A percentile compares a stretch with the other conserved stretches of the same genome.
These are phyloP conservation scores for Aspergillus sojae DNA, from an alignment of 2,329 filamentous ascomycete species.

Conservation along the genomic window DNA sequence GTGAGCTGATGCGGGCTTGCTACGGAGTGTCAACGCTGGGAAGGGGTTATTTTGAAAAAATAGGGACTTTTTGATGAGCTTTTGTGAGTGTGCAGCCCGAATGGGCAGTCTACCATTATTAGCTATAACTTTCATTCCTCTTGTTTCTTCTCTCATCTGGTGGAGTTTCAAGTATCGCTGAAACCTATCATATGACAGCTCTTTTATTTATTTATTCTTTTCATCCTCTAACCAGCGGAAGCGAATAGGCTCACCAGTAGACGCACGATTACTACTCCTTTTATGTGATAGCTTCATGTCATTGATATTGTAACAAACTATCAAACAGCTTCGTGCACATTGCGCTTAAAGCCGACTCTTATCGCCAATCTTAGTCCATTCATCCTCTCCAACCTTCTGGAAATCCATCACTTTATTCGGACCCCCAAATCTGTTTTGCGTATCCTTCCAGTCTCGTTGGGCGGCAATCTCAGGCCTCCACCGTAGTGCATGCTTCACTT, in stretches of 20 bases:
- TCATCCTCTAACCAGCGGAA: background rate
- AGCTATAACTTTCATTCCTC: no score
- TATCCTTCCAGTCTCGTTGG: constrained; percentile 50
- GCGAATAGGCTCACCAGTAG: background rate
- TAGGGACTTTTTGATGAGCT: background rate
- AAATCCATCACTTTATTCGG: constrained; percentile 54
- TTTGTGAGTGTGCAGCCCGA: background rate
- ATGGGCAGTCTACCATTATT: no score
- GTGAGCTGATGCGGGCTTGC: background rate
- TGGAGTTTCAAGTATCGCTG: no score
- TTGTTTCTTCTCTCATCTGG: no score
- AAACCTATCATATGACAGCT: no score
- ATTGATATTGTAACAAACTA: background rate
- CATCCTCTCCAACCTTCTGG: constrained; percentile 37
- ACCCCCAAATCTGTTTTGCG: constrained; percentile 53
- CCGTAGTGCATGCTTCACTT: constrained; percentile 47
- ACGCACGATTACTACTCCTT: background rate
- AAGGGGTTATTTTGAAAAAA: background rate
- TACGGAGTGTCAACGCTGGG: background rate
- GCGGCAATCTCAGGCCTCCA: constrained; percentile 57
- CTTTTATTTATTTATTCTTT: background rate
- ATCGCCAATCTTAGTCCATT: constrained; percentile 41
- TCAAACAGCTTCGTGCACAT: background rate
- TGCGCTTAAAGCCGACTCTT: background rate
- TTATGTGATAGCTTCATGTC: background rate